phyloP scores from a whole-genome alignment of 805 yeast species.

The Ogataea wickerhamii region DNA sequence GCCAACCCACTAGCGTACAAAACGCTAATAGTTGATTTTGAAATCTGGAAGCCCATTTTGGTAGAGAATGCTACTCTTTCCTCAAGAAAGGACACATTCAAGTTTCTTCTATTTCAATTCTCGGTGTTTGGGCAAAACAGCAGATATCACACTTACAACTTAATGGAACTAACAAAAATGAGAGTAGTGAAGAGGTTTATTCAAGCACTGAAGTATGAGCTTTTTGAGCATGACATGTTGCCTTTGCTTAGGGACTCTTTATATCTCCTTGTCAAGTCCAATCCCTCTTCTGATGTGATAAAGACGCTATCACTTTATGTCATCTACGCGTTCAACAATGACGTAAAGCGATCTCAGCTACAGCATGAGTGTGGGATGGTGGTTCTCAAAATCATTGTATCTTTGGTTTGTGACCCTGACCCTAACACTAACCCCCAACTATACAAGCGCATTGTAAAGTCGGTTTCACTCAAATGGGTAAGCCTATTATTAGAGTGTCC shows the following conservation, averaged over 20 bases:
- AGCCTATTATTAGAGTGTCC: slow-evolving; percentile 47
- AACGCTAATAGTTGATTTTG: slow-evolving; percentile 58
- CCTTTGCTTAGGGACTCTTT: slow-evolving; percentile 40
- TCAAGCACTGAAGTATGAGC: slow-evolving; percentile 45
- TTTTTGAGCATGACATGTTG: slow-evolving; percentile 35
- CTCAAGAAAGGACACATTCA: slow-evolving; percentile 39
- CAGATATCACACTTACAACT: slow-evolving; percentile 48
- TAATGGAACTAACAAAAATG: slow-evolving; percentile 50
- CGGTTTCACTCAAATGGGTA: slow-evolving; percentile 64
- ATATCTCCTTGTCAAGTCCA: slow-evolving; percentile 38
- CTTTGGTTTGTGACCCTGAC: slow-evolving; percentile 39
- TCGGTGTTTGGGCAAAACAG: slow-evolving; percentile 53
- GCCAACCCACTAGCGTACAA: slow-evolving; percentile 55
- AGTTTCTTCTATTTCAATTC: slow-evolving; percentile 55
- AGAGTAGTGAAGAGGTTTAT: slow-evolving; percentile 41
- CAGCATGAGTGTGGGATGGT: slow-evolving; percentile 33
- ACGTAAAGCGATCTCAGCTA: slow-evolving; percentile 13
- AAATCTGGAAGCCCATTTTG: slow-evolving; percentile 44
- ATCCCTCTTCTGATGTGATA: slow-evolving; percentile 53
- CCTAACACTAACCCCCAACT: slow-evolving; percentile 7
- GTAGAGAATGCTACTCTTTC: slow-evolving; percentile 20
- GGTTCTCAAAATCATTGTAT: slow-evolving; percentile 35
- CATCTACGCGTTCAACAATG: slow-evolving; percentile 43
- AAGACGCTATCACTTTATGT: slow-evolving; percentile 50
- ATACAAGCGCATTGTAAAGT: slow-evolving; percentile 43